Percentiles rank a stretch among this genome's conserved stretches.
Conservation (phyloP, 257 asterid genomes). For the Solanum okadae region DNA sequence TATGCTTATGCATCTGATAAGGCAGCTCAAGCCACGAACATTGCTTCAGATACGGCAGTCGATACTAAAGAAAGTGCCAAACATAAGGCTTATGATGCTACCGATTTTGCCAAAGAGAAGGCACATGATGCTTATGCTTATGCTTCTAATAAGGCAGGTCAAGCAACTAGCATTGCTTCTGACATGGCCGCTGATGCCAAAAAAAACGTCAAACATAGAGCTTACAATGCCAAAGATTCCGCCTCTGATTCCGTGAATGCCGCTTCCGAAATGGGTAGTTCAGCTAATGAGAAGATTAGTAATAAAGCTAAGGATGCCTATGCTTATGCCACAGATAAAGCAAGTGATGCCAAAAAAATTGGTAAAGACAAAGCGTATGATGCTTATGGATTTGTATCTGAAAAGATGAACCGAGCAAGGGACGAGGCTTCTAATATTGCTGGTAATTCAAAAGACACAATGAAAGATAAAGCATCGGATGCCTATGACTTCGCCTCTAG, state of each 20-base stretch:
- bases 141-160: conserved; percentile 2
- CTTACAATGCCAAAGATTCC: background rate
- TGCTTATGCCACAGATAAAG: background rate
- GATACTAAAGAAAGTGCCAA: conserved; percentile 8
- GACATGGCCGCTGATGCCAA: background rate
- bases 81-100: background rate
- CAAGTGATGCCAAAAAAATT: background rate
- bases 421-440: conserved; percentile 20
- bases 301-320: conserved; percentile 9
- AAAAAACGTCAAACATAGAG: conserved; percentile 11
- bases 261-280: conserved; percentile 2
- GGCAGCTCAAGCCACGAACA: background rate
- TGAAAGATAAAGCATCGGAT: conserved; percentile 5
- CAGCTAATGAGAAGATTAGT: conserved; percentile 3
- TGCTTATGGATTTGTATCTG: background rate
- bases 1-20: conserved; percentile 7
- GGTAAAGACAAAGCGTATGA: conserved; percentile 8
- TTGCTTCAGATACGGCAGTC: conserved; percentile 19
- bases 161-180: background rate
- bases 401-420: conserved; percentile 4
- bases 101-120: background rate
- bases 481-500: background rate
- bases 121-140: conserved; percentile 9
- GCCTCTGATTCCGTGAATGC: conserved; percentile 5
- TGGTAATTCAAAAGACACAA: conserved; percentile 8